Evolutionary conservation across 768 basidiomycete species (phyloP).

Genomic region (Cystofilobasidium macerans): DNA sequence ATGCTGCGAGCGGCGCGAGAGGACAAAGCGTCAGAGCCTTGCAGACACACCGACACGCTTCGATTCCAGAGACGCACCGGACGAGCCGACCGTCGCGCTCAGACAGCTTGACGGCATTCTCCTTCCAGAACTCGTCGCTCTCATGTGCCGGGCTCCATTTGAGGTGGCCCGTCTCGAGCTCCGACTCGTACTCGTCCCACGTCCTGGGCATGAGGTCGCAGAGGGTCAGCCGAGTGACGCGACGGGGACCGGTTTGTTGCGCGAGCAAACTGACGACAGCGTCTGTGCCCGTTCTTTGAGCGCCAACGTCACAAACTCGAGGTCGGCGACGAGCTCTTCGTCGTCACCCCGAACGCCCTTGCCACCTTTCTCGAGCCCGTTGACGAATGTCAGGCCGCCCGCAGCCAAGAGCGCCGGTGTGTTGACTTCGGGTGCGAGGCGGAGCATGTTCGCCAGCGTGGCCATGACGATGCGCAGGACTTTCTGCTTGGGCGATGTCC

Average conservation of each 20-base stretch:
- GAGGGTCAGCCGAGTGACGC: not conserved
- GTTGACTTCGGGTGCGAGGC: constrained; percentile 75
- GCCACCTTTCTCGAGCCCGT: constrained; percentile 71
- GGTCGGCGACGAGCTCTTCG: constrained; percentile 86
- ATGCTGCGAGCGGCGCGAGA: too few species aligned
- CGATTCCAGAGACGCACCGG: constrained; percentile 54
- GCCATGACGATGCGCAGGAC: constrained; percentile 86
- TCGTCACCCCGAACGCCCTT: constrained; percentile 55
- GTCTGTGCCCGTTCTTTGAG: constrained; percentile 75
- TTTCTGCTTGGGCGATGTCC: constrained; percentile 89
- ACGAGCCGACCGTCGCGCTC: constrained; percentile 74
- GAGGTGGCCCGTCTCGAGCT: constrained; percentile 76
- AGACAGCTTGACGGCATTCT: constrained; percentile 76
- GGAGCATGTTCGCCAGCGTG: constrained; percentile 87
- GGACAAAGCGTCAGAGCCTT: too few species aligned
- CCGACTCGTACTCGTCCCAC: constrained; percentile 90
- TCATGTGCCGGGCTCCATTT: constrained; percentile 95
- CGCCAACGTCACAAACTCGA: constrained; percentile 75
- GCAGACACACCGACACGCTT: too few species aligned
- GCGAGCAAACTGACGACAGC: constrained; percentile 55
- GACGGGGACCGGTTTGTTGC: not conserved
- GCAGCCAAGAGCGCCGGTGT: constrained; percentile 85
- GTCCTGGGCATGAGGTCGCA: constrained; percentile 48
- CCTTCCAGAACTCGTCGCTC: constrained; percentile 95
- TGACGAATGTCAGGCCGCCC: constrained; percentile 72